Evolutionary conservation across 2,329 filamentous ascomycete species (phyloP).

Genomic region (Ophiostoma tasmaniense): DNA sequence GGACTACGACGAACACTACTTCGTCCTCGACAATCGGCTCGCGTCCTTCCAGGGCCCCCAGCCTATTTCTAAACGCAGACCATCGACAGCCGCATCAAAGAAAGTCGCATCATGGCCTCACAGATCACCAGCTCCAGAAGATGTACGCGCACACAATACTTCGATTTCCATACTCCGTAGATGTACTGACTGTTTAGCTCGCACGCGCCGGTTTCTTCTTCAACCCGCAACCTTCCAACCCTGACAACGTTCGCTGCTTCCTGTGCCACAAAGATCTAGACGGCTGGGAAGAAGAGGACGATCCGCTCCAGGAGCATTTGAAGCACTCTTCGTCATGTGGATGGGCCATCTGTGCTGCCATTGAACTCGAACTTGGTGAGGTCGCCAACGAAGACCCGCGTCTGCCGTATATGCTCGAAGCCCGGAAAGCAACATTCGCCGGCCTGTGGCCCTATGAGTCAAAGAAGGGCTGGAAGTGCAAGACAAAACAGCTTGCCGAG

Average conservation of each 20-base stretch:
- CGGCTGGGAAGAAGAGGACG: slow-evolving; percentile 84
- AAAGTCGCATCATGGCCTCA: slow-evolving; percentile 72
- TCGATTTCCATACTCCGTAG: slow-evolving; percentile 26
- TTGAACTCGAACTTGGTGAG: slow-evolving; percentile 53
- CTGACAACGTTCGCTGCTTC: slow-evolving; percentile 87
- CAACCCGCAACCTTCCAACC: slow-evolving; percentile 61
- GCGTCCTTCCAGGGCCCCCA: slow-evolving; percentile 66
- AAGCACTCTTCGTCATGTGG: slow-evolving; percentile 75
- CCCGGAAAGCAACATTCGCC: slow-evolving; percentile 76
- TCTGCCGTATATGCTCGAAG: slow-evolving; percentile 60
- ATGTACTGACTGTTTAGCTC: slow-evolving; percentile 46
- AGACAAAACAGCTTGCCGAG: slow-evolving; percentile 81
- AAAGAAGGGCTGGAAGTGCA: slow-evolving; percentile 84
- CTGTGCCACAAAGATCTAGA: slow-evolving; percentile 76
- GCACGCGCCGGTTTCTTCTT: slow-evolving; percentile 90
- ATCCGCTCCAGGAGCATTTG: slow-evolving; percentile 76
- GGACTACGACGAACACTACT: slow-evolving; percentile 40
- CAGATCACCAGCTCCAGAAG: slow-evolving; percentile 52
- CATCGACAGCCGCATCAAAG: slow-evolving; percentile 55
- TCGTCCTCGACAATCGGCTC: slow-evolving; percentile 66
- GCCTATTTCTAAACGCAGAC: slow-evolving; percentile 57
- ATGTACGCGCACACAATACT: slow-evolving; percentile 38
- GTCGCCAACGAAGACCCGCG: slow-evolving; percentile 66
- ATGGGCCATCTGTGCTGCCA: slow-evolving; percentile 68
- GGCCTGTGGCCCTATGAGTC: slow-evolving; percentile 80